Conservation (phyloP, 1,284 basidiomycete genomes). For the Taiwanofungus camphoratus region DNA sequence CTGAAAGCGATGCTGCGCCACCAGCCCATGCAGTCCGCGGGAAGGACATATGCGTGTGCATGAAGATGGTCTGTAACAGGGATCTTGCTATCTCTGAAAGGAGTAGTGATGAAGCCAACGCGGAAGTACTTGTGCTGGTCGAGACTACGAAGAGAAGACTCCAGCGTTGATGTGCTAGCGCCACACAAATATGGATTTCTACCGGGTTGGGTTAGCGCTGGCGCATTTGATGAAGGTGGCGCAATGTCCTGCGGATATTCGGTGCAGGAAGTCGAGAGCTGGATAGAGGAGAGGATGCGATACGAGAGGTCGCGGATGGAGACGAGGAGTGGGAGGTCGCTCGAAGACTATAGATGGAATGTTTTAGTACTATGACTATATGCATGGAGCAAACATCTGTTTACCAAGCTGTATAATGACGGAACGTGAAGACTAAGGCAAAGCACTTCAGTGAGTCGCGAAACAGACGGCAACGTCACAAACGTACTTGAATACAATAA, state of each 20-base stretch:
- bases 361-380: background rate
- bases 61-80: conserved; percentile 74
- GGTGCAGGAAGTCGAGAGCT: conserved; percentile 32
- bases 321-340: conserved; percentile 65
- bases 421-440: conserved; percentile 61
- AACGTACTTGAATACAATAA: conserved; percentile 70
- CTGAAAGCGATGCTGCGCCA: conserved; percentile 63
- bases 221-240: conserved; percentile 23
- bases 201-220: conserved; percentile 22
- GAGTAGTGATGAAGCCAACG: conserved; percentile 71
- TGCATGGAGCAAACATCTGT: conserved; percentile 21
- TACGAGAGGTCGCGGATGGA: conserved; percentile 53
- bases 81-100: conserved; percentile 68
- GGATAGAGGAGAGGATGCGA: conserved; percentile 46
- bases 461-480: conserved; percentile 7
- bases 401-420: conserved; percentile 65
- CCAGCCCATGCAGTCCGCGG: conserved; percentile 64
- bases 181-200: too few species aligned
- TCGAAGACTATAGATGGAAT: conserved; percentile 54
- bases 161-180: background rate
- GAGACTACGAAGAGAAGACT: conserved; percentile 17
- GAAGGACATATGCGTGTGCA: conserved; percentile 62
- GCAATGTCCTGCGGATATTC: conserved; percentile 8
- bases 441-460: background rate
- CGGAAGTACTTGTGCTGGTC: conserved; percentile 32